A percentile compares a stretch with the other conserved stretches of the same genome.
These are phyloP conservation scores for Bigelowiella natans DNA, from an alignment of 78 protist genomes.

Conservation along the genomic window DNA sequence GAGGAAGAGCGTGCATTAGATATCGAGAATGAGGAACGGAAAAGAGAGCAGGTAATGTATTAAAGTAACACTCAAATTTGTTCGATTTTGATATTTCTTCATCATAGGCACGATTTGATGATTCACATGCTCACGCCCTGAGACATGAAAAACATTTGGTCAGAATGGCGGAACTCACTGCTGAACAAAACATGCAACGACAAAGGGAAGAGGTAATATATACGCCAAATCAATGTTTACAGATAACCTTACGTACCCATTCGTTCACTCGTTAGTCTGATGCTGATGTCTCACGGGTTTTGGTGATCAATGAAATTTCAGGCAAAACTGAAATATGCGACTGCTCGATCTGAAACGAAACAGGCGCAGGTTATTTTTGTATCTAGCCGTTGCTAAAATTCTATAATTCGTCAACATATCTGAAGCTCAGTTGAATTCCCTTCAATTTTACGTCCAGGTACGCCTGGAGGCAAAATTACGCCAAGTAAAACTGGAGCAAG, in stretches of 20 bases:
- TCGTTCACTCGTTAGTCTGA: no score
- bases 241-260: no score
- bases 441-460: no score
- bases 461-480: no score
- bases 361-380: background rate
- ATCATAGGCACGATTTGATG: background rate
- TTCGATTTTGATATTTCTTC: no score
- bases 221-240: background rate
- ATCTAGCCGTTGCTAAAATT: no score
- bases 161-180: background rate
- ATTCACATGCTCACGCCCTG: background rate
- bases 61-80: no score
- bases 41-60: background rate
- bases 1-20: background rate
- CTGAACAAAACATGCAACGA: background rate
- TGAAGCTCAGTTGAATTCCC: no score
- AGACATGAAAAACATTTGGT: background rate
- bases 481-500: no score
- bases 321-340: background rate
- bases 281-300: no score
- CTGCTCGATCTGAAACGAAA: background rate
- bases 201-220: background rate
- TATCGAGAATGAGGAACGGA: background rate
- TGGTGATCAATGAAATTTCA: no score
- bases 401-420: no score